These are phyloP conservation scores for Maudiozyma barnettii DNA, from an alignment of 805 yeast genomes.

Conservation along the genomic window DNA sequence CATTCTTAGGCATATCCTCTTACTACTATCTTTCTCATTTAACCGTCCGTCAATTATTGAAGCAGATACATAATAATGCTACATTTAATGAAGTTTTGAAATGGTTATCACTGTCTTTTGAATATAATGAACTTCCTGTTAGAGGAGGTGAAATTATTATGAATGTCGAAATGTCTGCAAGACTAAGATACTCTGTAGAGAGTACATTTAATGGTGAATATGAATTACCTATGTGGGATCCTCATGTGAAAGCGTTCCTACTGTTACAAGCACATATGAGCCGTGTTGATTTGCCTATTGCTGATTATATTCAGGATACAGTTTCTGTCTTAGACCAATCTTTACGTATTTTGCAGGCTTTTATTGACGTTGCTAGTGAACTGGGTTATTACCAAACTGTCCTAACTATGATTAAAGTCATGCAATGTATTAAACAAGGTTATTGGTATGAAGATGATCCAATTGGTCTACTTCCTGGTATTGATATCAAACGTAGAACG, in stretches of 20 bases:
- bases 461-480: slow-evolving; percentile 35
- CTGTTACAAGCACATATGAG: slow-evolving; percentile 78
- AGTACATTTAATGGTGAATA: slow-evolving; percentile 50
- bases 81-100: slow-evolving; percentile 38
- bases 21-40: slow-evolving; percentile 89
- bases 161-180: slow-evolving; percentile 73
- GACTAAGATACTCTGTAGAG: slow-evolving; percentile 55
- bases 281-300: slow-evolving; percentile 77
- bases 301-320: slow-evolving; percentile 91
- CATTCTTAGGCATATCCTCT: slow-evolving; percentile 75
- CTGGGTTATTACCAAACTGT: slow-evolving; percentile 61
- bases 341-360: slow-evolving; percentile 87
- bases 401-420: slow-evolving; percentile 49
- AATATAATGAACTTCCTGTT: slow-evolving; percentile 81
- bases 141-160: slow-evolving; percentile 86
- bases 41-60: slow-evolving; percentile 64
- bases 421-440: slow-evolving; percentile 86
- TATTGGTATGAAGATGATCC: slow-evolving; percentile 79
- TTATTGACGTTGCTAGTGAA: slow-evolving; percentile 82
- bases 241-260: slow-evolving; percentile 67
- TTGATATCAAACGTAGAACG: slow-evolving; percentile 26
- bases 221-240: slow-evolving; percentile 71
- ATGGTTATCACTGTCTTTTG: slow-evolving; percentile 48
- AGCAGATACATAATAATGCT: slow-evolving; percentile 35
- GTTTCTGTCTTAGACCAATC: slow-evolving; percentile 89